Conservation (phyloP, 2,329 filamentous ascomycete species). For the Chrysoporthe deuterocubensis region DNA sequence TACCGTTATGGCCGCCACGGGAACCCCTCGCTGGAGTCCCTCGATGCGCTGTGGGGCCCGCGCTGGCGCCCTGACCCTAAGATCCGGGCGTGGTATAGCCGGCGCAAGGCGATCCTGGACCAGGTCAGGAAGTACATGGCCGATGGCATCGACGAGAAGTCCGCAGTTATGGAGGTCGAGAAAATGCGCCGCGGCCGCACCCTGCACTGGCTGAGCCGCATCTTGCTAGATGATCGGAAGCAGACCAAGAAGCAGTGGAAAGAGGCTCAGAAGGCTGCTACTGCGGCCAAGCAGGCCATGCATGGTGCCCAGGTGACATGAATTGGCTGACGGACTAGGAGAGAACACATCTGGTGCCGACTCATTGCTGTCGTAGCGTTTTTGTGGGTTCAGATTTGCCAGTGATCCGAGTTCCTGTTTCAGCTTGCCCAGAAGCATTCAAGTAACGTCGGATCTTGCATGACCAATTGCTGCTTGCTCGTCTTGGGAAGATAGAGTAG, state of each 20-base stretch:
- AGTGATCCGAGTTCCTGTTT: not conserved
- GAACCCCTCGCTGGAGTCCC: constrained; percentile 41
- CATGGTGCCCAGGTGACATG: constrained; percentile 8
- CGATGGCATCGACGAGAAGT: constrained; percentile 41
- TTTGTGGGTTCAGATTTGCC: not conserved
- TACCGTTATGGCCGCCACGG: constrained; percentile 43
- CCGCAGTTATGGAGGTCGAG: constrained; percentile 42
- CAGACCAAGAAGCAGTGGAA: constrained; percentile 34
- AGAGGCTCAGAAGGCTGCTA: constrained; percentile 29
- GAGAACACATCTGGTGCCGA: not conserved
- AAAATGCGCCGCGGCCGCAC: constrained; percentile 41
- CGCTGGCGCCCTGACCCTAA: constrained; percentile 44
- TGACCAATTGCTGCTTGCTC: not conserved
- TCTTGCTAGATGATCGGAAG: constrained; percentile 42
- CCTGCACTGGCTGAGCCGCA: constrained; percentile 43
- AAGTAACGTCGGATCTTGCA: not conserved
- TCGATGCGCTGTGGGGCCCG: constrained; percentile 42
- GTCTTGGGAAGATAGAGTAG: not conserved
- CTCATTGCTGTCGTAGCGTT: not conserved
- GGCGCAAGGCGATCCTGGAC: constrained; percentile 45
- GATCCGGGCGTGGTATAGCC: constrained; percentile 43
- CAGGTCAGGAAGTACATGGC: constrained; percentile 43
- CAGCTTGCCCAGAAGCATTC: not conserved
- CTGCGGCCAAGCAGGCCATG: constrained; percentile 26
- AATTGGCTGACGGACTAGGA: not conserved